Evolutionary conservation across 805 yeast genomes (phyloP), one percentile per base, ranked within the genome.

Genomic region (Metschnikowia chrysomelidarum): DNA sequence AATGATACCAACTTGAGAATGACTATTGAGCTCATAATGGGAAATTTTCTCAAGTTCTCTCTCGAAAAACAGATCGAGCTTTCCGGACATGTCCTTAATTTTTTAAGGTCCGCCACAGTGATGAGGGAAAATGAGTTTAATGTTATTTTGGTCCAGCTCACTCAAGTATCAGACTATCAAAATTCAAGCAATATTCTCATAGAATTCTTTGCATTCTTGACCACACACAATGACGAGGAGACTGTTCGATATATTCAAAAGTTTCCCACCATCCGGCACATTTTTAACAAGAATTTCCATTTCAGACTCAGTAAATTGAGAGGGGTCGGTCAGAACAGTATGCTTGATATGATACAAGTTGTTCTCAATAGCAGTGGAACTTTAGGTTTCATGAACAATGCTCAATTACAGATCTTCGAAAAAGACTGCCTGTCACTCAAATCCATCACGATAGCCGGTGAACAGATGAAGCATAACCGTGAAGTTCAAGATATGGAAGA

Each of bases 401-500:
- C 53, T 17, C 38, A 63, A 54, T 34, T 68, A 53, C 59, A 62
- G 44, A 49, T 60, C 41, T 48, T 63, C 52, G 49, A 59, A 32
- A 47, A 57, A 27, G 72, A 67, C 30, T 64, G 69, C 27, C 58
- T 53, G 6, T 59, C 49, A 29, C 49, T 68, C 30, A 57, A 53
- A 31, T 34, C 43, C 1, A 61, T 48, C 40, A 63, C 77, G 2
- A 53, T 67, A 7, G 54, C 65, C 2, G 59, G 65, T 1, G 86
- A 80, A 46, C 53, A 68, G 4, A 63, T 70, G 28, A 73, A 70
- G 38, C 69, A 62, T 39, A 69, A 73, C 38, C 65, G 87, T 20
- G 69, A 73, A 33, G 51, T 69, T 3, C 88, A 82, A 48, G 95
- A 86, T 54, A 72, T 68, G 38, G 75, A 72, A 32, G 93, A 82